phyloP scores from a whole-genome alignment of 2,329 filamentous ascomycete genomes.

The Penicillium hesseltinei region DNA sequence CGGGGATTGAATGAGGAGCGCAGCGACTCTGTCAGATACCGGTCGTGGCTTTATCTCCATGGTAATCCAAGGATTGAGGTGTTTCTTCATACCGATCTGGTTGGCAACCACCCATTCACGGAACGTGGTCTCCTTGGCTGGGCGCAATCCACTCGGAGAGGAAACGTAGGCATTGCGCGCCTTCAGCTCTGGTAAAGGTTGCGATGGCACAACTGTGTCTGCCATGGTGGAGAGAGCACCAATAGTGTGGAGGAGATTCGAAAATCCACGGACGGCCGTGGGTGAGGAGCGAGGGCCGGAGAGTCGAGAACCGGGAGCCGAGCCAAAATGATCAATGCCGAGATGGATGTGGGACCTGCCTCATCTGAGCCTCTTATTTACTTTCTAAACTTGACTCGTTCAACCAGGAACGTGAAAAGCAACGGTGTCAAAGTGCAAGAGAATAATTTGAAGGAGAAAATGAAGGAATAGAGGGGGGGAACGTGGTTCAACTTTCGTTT shows the following conservation, averaged over 20 bases:
- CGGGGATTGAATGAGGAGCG: neutral
- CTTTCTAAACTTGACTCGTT: constrained; percentile 2
- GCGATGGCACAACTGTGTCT: constrained; percentile 29
- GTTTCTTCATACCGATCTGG: constrained; percentile 66
- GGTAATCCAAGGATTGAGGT: neutral
- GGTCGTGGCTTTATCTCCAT: neutral
- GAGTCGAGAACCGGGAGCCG: neutral
- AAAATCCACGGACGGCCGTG: neutral
- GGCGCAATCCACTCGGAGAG: constrained; percentile 24
- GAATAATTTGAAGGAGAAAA: neutral
- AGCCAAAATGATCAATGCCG: constrained; percentile 2
- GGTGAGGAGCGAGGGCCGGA: neutral
- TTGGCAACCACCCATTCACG: constrained; percentile 69
- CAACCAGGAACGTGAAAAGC: constrained; percentile 7
- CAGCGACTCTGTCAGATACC: neutral
- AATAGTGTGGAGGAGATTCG: neutral
- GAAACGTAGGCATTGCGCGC: constrained; percentile 45
- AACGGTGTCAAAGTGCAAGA: neutral
- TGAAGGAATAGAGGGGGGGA: constrained; percentile 8
- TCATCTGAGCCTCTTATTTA: constrained; percentile 1
- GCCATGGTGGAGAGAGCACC: constrained; percentile 30
- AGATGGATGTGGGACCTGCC: constrained; percentile 8
- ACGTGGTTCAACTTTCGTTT: constrained; percentile 22
- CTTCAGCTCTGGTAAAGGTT: constrained; percentile 24
- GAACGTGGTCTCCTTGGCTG: constrained; percentile 41